Conservation (phyloP, 2,329 filamentous ascomycete species). For the Talaromyces pinophilus region DNA sequence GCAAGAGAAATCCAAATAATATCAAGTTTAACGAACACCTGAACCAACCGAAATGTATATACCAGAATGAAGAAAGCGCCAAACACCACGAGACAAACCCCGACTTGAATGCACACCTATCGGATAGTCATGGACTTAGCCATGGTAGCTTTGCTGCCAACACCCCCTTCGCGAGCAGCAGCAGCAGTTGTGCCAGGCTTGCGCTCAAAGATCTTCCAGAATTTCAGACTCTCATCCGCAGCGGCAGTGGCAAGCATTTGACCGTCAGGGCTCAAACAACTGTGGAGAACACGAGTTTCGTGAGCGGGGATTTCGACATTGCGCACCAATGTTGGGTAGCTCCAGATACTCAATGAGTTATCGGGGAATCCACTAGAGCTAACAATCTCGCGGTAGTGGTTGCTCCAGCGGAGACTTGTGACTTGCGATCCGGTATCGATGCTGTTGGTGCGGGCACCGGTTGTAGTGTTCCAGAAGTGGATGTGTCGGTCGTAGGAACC, state of each 20-base stretch:
- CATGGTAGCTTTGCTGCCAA: conserved; percentile 78
- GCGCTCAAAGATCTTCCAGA: conserved; percentile 99
- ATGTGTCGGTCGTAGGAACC: conserved; percentile 97
- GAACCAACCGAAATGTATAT: conserved; percentile 6
- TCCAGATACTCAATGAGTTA: conserved; percentile 98
- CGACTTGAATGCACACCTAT: conserved; percentile 47
- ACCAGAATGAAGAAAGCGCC: neutral
- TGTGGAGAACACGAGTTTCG: conserved; percentile 94
- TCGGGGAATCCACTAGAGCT: conserved; percentile 98
- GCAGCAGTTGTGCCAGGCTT: conserved; percentile 75
- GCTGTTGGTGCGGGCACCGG: conserved; percentile 95
- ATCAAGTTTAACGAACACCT: neutral
- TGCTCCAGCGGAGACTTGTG: conserved; percentile 93
- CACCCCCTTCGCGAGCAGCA: conserved; percentile 62
- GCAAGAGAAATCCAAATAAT: neutral
- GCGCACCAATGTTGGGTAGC: conserved; percentile 93
- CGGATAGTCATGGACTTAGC: conserved; percentile 95
- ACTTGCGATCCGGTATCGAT: conserved; percentile 98
- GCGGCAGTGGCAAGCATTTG: conserved; percentile 97
- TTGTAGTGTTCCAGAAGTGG: conserved; percentile 99
- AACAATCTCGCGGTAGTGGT: conserved; percentile 95
- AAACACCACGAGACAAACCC: neutral
- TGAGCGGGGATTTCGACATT: conserved; percentile 98
- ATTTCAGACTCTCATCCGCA: conserved; percentile 96
- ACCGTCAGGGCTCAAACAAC: conserved; percentile 92